Evolutionary conservation across 1,139 yeast genomes (phyloP).

Genomic region (Pichia cactophila): DNA sequence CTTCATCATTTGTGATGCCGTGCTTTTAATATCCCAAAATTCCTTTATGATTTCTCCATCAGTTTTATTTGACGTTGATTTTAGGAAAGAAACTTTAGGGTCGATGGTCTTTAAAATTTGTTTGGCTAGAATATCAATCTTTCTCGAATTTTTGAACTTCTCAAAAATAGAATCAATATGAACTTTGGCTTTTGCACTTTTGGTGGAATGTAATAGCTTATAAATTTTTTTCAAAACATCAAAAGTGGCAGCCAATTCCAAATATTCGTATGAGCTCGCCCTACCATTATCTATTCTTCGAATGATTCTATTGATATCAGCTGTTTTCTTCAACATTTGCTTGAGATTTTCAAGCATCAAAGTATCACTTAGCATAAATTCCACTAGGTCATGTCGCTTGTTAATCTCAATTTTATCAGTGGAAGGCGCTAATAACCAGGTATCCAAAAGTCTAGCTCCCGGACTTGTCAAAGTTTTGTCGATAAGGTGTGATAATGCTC

Average conservation of each 20-base stretch:
- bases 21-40: conserved; percentile 21
- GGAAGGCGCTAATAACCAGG: conserved; percentile 82
- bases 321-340: conserved; percentile 31
- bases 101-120: conserved; percentile 20
- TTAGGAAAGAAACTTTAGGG: conserved; percentile 15
- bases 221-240: conserved; percentile 18
- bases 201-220: conserved; percentile 6
- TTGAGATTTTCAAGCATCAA: conserved; percentile 31
- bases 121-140: conserved; percentile 17
- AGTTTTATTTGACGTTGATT: conserved; percentile 12
- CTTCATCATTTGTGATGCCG: conserved; percentile 20
- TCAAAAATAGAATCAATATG: conserved; percentile 18
- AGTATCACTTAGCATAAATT: conserved; percentile 39
- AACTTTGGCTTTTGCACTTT: conserved; percentile 5
- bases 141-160: conserved; percentile 12
- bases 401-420: conserved; percentile 48
- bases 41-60: conserved; percentile 22
- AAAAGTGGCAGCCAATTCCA: conserved; percentile 25
- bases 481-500: conserved; percentile 63
- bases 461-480: conserved; percentile 71
- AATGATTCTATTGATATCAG: conserved; percentile 47
- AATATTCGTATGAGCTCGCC: conserved; percentile 25
- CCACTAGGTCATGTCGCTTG: conserved; percentile 57
- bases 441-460: conserved; percentile 68
- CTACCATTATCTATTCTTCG: conserved; percentile 35